Conservation (phyloP, 176 grass and related monocot species). For the Chloris gayana region DNA sequence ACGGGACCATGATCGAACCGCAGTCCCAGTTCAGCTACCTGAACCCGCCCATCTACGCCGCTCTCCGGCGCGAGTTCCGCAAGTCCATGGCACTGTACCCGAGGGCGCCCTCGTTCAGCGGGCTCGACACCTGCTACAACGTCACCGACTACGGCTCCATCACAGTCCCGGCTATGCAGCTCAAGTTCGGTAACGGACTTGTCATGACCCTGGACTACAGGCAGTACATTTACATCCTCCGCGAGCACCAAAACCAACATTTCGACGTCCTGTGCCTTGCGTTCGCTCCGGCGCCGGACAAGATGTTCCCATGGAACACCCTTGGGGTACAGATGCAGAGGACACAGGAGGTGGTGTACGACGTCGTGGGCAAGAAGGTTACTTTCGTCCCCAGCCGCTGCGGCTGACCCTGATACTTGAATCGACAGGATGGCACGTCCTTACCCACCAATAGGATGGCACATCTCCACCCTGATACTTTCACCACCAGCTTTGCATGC, state of each 20-base stretch:
- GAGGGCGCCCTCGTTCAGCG: slow-evolving; percentile 19
- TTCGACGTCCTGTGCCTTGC: slow-evolving; percentile 48
- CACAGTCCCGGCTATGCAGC: slow-evolving; percentile 32
- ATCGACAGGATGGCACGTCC: background rate
- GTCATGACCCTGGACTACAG: slow-evolving; percentile 35
- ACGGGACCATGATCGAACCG: background rate
- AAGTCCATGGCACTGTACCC: slow-evolving; percentile 43
- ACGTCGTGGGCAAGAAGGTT: slow-evolving; percentile 39
- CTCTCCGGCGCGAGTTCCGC: slow-evolving; percentile 34
- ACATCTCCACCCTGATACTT: too few relatives aligned
- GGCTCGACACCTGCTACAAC: slow-evolving; percentile 62
- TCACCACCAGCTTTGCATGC: too few relatives aligned
- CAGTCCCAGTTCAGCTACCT: too few relatives aligned
- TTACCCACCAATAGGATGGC: background rate
- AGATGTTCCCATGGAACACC: background rate
- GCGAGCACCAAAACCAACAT: background rate
- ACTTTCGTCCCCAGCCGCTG: slow-evolving; percentile 37
- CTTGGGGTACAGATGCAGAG: slow-evolving; percentile 53
- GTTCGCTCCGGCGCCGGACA: slow-evolving; percentile 14
- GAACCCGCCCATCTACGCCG: slow-evolving; percentile 46
- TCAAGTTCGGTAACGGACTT: slow-evolving; percentile 38
- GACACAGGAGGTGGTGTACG: slow-evolving; percentile 48
- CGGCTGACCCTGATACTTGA: background rate
- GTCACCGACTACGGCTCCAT: slow-evolving; percentile 28
- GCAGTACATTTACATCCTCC: slow-evolving; percentile 48